Conservation (phyloP, 305 asterid species). For the Ilex paraguariensis region DNA sequence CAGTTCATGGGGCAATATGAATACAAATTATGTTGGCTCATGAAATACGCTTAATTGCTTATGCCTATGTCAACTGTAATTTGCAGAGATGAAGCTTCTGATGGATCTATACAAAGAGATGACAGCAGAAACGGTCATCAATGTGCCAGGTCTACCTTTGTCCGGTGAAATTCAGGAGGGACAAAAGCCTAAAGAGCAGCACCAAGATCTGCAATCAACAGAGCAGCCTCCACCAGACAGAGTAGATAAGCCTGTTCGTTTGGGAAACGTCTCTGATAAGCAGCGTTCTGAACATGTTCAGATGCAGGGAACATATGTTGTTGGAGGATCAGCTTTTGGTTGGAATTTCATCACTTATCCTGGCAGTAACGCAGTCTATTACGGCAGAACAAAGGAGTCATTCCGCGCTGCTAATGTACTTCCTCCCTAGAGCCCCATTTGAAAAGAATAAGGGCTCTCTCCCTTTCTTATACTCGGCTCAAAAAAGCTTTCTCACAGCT, state of each 20-base stretch:
- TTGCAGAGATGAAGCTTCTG: constrained; percentile 65
- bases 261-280: constrained; percentile 16
- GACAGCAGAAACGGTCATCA: constrained; percentile 27
- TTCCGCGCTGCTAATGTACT: constrained; percentile 40
- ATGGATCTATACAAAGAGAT: constrained; percentile 62
- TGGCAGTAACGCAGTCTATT: constrained; percentile 35
- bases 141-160: not conserved
- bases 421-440: not conserved
- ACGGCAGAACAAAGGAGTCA: constrained; percentile 65
- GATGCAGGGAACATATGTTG: constrained; percentile 37
- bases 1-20: not conserved
- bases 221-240: constrained; percentile 19
- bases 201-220: constrained; percentile 17
- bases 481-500: too few species aligned
- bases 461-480: too few species aligned
- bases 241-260: constrained; percentile 7
- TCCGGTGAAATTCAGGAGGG: too few species aligned
- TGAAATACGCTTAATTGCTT: not conserved
- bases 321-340: constrained; percentile 86
- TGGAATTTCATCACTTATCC: constrained; percentile 73
- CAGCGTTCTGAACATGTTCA: constrained; percentile 20
- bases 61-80: not conserved
- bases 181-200: constrained; percentile 3
- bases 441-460: too few species aligned
- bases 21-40: not conserved